Evolutionary conservation across 225 moss, liverwort and hornwort genomes (phyloP), one percentile per base, ranked within the genome.

Genomic region (Marchantia polymorpha): DNA sequence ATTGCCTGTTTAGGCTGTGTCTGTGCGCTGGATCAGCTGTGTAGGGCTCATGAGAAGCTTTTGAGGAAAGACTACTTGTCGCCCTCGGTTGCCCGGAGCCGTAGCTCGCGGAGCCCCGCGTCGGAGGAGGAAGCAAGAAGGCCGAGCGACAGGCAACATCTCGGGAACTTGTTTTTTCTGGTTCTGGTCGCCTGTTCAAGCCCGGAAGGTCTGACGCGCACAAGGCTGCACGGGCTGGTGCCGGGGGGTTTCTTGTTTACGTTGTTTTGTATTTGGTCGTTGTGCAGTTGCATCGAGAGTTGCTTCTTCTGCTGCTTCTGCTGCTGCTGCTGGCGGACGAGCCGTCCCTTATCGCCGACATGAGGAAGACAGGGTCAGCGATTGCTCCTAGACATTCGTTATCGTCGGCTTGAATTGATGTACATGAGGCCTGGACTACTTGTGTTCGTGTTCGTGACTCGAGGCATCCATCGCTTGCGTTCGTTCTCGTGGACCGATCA

Each of bases 351-450:
- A 1, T 11, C 51, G n/a, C 39, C 49, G n/a, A 72, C 47, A 23
- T 72, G 71, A 72, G 49, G 71, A 72, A 11, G n/a, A 19, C 10
- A 50, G 20, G 31, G n/a, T 11, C 49, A 31, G 39, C 3, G 39
- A 39, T 39, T 72, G 71, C n/a, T 3, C 13, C 5, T 0, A 22
- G 71, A 72, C 3, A 31, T 16, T 39, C 20, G 29, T 20, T 50
- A 16, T 65, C 26, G 71, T 72, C 49, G 71, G 71, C 20, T 72
- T 72, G 71, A 72, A 51, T 22, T 47, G 71, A 23, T 29, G 30
- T 14, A 25, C 8, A 30, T 67, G 67, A 67, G 25, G n/a, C 61
- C 61, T 7, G n/a, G n/a, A n/a, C 58, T 6, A 27, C 23, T 67
- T 14, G 29, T 56, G 19, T 30, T 31, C 67, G 8, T 67, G n/a